A percentile compares a stretch with the other conserved stretches of the same genome.
These are phyloP conservation scores for Astrothelium subdiscretum DNA, from an alignment of 495 filamentous ascomycete species.

Conservation along the genomic window DNA sequence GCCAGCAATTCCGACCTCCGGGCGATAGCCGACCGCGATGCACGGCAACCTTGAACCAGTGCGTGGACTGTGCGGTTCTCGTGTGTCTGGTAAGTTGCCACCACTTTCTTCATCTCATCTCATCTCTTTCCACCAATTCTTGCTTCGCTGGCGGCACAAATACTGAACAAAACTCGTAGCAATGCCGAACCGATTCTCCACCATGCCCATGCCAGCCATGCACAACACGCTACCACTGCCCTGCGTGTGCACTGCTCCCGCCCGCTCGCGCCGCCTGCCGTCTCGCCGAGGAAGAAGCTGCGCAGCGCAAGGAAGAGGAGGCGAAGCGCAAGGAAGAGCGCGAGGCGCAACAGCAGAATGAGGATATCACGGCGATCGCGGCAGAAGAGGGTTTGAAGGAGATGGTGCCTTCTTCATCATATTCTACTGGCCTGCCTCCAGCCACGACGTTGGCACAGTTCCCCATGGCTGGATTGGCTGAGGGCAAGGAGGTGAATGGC, in stretches of 20 bases:
- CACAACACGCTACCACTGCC: neutral
- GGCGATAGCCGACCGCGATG: constrained; percentile 43
- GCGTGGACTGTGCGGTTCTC: constrained; percentile 41
- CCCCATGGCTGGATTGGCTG: neutral
- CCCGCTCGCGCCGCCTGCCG: neutral
- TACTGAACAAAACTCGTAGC: neutral
- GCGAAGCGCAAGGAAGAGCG: neutral
- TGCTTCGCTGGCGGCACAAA: neutral
- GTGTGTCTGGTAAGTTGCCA: constrained; percentile 40
- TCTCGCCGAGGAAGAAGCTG: neutral
- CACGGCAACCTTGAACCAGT: constrained; percentile 38
- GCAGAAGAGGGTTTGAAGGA: neutral
- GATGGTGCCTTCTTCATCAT: neutral
- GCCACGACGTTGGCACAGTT: no score
- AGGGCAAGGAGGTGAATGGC: neutral
- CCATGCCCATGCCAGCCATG: neutral
- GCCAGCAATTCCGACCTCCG: constrained; percentile 37
- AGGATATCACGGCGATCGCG: neutral
- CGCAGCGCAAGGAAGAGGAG: neutral
- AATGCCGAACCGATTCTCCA: neutral
- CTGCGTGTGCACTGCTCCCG: neutral
- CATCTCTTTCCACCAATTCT: neutral
- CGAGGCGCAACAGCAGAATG: no score
- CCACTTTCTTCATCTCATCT: neutral
- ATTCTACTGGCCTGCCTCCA: neutral